A percentile compares a stretch with the other conserved stretches of the same genome.
Conservation (phyloP, 2,329 filamentous ascomycete genomes). For the Metarhizium humberi region DNA sequence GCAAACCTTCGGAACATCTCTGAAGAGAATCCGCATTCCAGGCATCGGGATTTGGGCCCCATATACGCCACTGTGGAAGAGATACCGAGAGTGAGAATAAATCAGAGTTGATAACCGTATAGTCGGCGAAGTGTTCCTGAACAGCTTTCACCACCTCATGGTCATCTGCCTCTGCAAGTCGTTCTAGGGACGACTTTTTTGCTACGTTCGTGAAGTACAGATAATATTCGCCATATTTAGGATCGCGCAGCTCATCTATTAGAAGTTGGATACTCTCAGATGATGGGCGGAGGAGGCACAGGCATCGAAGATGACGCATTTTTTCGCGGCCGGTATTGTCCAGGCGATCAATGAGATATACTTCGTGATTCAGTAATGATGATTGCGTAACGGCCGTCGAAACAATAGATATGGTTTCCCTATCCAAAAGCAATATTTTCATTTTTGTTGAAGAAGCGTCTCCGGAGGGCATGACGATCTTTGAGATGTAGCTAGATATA, state of each 20-base stretch:
- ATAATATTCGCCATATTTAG: slow-evolving; percentile 95
- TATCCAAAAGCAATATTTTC: slow-evolving; percentile 93
- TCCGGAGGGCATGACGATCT: slow-evolving; percentile 71
- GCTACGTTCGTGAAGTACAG: slow-evolving; percentile 97
- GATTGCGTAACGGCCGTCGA: slow-evolving; percentile 96
- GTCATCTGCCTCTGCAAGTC: slow-evolving; percentile 91
- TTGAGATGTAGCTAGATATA: slow-evolving; percentile 88
- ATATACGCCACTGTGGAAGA: slow-evolving; percentile 66
- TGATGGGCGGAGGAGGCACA: slow-evolving; percentile 88
- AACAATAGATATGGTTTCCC: slow-evolving; percentile 86
- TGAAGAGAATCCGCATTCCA: slow-evolving; percentile 90
- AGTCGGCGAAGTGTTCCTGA: slow-evolving; percentile 95
- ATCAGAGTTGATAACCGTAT: slow-evolving; percentile 89
- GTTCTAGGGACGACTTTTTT: slow-evolving; percentile 90
- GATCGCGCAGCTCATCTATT: slow-evolving; percentile 90
- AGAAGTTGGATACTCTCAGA: slow-evolving; percentile 86
- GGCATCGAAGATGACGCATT: slow-evolving; percentile 91
- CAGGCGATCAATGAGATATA: slow-evolving; percentile 93
- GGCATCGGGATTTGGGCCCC: slow-evolving; percentile 70
- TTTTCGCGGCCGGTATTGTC: slow-evolving; percentile 88
- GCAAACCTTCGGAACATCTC: slow-evolving; percentile 74
- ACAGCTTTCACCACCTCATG: slow-evolving; percentile 92
- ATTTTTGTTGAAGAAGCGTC: slow-evolving; percentile 80
- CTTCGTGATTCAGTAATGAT: slow-evolving; percentile 86
- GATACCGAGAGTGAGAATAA: slow-evolving; percentile 72